Evolutionary conservation across 1,284 basidiomycete species (phyloP), one percentile per base, ranked within the genome.

Genomic region (Ceratobasidium sp.): DNA sequence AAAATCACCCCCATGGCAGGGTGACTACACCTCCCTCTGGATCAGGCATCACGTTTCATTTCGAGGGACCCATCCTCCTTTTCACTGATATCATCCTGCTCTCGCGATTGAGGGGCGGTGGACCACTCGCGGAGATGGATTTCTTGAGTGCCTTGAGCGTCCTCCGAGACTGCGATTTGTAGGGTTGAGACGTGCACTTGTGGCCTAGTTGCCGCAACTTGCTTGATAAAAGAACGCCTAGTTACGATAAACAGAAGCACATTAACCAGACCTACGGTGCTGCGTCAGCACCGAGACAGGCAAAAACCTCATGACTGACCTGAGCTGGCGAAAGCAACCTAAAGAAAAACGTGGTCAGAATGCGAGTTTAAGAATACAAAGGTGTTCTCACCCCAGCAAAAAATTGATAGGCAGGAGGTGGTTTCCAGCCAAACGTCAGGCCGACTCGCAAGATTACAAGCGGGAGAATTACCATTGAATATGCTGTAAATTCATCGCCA

Each of bases 211-310:
- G 56, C 32, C 9, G 69, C 69, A 9, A 61, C 69, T 34, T 59
- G 54, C 46, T 71, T 54, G 19, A 71, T 61, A 46, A 71, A 71
- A 6, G 69, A 71, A 61, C 61, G 69, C 34, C 69, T 54, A 40
- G 69, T 71, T n/a, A 40, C 56, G 25, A 61, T 71, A 25, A 71
- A 71, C 32, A 61, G 56, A 61, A 71, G 19, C 25, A 71, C 69
- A 22, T 71, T 71, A 29, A 54, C 61, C 46, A 71, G 43, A 61
- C 46, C 46, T 56, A 32, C 19, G 37, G 13, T 7, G 2, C 13
- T 19, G 7, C 40, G 66, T 13, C n/a, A 37, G 46, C 29, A 22
- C 29, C n/a, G n/a, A 8, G 40, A 11, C 43, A 11, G 32, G 40
- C 19, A 6, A 15, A 40, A 5, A 9, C 37, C 9, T 40, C 13